phyloP scores from a whole-genome alignment of 139 green algal species.

The Dunaliella primolecta region DNA sequence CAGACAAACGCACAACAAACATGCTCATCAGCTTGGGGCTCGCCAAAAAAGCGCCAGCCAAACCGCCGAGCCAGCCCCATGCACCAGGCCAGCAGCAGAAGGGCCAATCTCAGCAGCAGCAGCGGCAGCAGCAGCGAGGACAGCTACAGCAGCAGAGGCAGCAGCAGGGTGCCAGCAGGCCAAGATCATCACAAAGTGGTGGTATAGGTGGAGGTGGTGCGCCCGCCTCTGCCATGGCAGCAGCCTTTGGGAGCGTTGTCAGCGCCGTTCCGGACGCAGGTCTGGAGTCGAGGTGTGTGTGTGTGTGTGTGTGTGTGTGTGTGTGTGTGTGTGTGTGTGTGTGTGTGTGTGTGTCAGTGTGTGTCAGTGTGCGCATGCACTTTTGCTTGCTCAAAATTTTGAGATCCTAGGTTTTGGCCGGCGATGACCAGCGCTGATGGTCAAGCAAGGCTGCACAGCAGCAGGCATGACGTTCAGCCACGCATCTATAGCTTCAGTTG shows the following conservation, averaged over 20 bases:
- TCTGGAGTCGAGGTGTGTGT: conserved; percentile 5
- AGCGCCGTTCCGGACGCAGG: neutral
- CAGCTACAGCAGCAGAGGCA: conserved; percentile 13
- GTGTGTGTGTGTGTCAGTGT: too few species aligned
- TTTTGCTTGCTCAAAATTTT: too few species aligned
- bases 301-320: neutral
- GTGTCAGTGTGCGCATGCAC: too few species aligned
- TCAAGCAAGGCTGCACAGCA: too few species aligned
- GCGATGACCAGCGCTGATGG: too few species aligned
- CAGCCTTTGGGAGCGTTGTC: conserved; percentile 18
- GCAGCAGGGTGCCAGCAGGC: too few species aligned
- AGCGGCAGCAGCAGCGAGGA: conserved; percentile 8
- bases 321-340: neutral
- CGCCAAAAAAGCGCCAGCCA: neutral
- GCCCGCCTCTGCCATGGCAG: conserved; percentile 4
- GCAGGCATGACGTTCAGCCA: too few species aligned
- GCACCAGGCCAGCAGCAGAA: neutral
- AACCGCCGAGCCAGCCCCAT: neutral
- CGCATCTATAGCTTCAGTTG: too few species aligned
- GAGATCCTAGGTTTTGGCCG: too few species aligned
- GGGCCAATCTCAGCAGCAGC: conserved; percentile 8
- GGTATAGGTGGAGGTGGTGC: too few species aligned
- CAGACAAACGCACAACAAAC: neutral
- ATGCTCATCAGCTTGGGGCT: neutral
- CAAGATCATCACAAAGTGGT: too few species aligned